Base-by-base conservation (phyloP, 257 asterid species). In the Gentiana dahurica region DNA sequence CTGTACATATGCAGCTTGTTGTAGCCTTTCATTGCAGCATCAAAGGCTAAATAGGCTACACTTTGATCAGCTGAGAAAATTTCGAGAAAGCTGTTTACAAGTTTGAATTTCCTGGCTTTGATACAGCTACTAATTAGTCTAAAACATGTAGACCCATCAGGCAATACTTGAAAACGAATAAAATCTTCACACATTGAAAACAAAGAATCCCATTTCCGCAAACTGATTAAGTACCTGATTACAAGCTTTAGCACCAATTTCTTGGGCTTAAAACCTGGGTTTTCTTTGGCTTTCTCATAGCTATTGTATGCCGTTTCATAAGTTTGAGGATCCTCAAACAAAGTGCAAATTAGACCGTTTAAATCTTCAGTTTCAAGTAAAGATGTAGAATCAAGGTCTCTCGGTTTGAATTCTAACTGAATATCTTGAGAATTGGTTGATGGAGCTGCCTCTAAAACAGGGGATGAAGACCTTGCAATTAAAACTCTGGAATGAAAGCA, bases 1-100 rank as follows among this genome's bases (percentile, higher is more conserved):
- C 82, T 75, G 46, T 83, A 88, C 98, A 92, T 92, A 65, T 88
- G 94, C 81, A 92, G 59, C 69, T 78, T 79, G 51, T 88, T 92
- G 51, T 70, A 92, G 12, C 96, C 93, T 77, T 71, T 92, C 95
- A 92, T 81, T 2, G 97, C 92, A 34, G 68, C 77, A 65, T 77
- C 94, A 51, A 83, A 85, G 15, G 88, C 94, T 24, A 67, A 37
- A 65, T 75, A 77, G 50, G 89, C 86, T 34, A 65, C 61, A 10
- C 54, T 68, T 39, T 37, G 60, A 65, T 88, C 83, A 37, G 2
- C 50, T 34, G 57, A 58, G 63, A 77, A 54, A 54, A 83, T 66
- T 3, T 77, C 80, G 41, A 92, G 82, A 43, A 92, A 64, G 61
- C n/a, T 64, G 53, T 79, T 62, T 12, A 76, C 87, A 57, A 81